Conservation (phyloP, 2,329 filamentous ascomycete genomes). For the Arthrinium puccinioides region DNA sequence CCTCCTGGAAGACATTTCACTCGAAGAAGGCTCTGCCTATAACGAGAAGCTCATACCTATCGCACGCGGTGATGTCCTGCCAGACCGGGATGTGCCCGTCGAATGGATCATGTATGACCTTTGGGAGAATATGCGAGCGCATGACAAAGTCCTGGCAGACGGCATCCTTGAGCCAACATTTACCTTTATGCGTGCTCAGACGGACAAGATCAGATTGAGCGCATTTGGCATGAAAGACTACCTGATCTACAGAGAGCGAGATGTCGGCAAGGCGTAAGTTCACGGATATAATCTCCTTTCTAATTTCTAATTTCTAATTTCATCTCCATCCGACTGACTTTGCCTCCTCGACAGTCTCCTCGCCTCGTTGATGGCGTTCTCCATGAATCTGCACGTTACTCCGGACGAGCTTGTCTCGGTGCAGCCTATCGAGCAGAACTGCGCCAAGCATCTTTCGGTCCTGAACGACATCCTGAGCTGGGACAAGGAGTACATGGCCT, state of each 20-base stretch:
- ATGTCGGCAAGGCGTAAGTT: constrained; percentile 28
- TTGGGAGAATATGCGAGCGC: constrained; percentile 26
- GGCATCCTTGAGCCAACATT: constrained; percentile 26
- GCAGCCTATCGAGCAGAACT: constrained; percentile 21
- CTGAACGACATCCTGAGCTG: constrained; percentile 30
- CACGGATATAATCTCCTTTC: neutral
- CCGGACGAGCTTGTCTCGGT: constrained; percentile 14
- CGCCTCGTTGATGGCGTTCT: constrained; percentile 25
- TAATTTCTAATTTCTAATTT: too few relatives aligned
- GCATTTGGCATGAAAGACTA: constrained; percentile 20
- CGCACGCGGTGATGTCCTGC: constrained; percentile 19
- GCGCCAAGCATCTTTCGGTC: constrained; percentile 24
- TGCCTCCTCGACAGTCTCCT: constrained; percentile 19
- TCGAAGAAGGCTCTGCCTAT: constrained; percentile 27
- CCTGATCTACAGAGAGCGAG: constrained; percentile 25
- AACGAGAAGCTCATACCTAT: constrained; percentile 30
- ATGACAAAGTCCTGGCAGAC: constrained; percentile 23
- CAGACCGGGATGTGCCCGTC: constrained; percentile 22
- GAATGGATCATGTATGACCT: constrained; percentile 29
- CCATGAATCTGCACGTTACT: constrained; percentile 18
- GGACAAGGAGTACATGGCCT: constrained; percentile 24
- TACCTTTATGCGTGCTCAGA: constrained; percentile 30
- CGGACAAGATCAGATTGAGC: constrained; percentile 14
- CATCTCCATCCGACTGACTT: too few relatives aligned
- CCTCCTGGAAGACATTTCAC: constrained; percentile 30